A percentile compares a stretch with the other conserved stretches of the same genome.
Conservation (phyloP, 2,329 filamentous ascomycete species). For the Fusarium floridanum region DNA sequence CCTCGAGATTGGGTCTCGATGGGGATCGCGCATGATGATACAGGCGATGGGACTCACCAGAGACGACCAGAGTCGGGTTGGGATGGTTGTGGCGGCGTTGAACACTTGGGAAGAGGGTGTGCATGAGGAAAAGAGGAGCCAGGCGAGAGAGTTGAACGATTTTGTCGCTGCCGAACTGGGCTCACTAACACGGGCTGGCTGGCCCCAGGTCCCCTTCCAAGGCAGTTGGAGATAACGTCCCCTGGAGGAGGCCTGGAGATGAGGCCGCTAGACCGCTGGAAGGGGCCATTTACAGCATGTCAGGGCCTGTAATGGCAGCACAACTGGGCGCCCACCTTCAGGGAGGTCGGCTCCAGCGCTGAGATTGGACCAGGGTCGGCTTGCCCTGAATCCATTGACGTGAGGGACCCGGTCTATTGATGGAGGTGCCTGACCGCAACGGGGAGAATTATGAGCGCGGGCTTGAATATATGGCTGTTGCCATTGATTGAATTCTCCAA, state of each 20-base stretch:
- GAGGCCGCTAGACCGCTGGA: slow-evolving; percentile 15
- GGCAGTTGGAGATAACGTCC: slow-evolving; percentile 9
- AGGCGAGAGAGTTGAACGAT: slow-evolving; percentile 54
- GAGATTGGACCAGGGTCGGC: slow-evolving; percentile 38
- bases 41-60: slow-evolving; percentile 55
- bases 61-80: slow-evolving; percentile 50
- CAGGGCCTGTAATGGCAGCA: slow-evolving; percentile 26
- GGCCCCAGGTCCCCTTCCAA: slow-evolving; percentile 21
- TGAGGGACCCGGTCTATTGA: slow-evolving; percentile 17
- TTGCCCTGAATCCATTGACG: slow-evolving; percentile 38
- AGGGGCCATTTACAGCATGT: neutral
- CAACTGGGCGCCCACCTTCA: neutral
- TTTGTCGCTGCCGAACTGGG: slow-evolving; percentile 53
- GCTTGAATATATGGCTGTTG: slow-evolving; percentile 11
- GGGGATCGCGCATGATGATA: slow-evolving; percentile 54
- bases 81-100: slow-evolving; percentile 51
- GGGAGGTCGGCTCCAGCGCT: slow-evolving; percentile 19
- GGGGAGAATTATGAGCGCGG: neutral
- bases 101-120: slow-evolving; percentile 55
- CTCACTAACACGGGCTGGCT: slow-evolving; percentile 44
- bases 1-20: slow-evolving; percentile 44
- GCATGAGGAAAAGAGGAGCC: slow-evolving; percentile 61
- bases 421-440: slow-evolving; percentile 18
- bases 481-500: slow-evolving; percentile 6
- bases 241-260: slow-evolving; percentile 21